Conservation (phyloP, 2,329 filamentous ascomycete genomes). For the Huntiella abstrusa region DNA sequence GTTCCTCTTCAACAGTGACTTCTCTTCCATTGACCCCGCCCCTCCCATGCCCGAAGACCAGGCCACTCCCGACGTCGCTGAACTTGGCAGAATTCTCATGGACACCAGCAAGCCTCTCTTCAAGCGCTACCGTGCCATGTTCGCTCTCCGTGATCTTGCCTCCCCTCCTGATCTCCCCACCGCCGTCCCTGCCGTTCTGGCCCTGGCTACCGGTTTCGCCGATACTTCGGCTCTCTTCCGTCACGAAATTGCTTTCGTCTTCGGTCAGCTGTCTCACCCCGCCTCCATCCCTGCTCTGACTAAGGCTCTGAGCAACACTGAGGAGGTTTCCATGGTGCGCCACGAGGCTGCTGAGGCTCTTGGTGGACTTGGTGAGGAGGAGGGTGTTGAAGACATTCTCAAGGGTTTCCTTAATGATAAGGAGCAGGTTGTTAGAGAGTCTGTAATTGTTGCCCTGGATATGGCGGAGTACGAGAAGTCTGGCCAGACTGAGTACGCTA, state of each 20-base stretch:
- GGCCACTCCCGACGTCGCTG: constrained; percentile 40
- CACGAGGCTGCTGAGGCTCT: constrained; percentile 95
- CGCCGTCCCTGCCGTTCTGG: constrained; percentile 68
- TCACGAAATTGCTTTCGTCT: constrained; percentile 96
- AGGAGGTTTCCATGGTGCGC: constrained; percentile 88
- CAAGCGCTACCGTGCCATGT: constrained; percentile 93
- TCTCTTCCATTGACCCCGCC: constrained; percentile 86
- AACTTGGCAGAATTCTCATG: constrained; percentile 59
- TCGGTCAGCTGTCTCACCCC: constrained; percentile 86
- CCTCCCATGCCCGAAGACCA: constrained; percentile 62
- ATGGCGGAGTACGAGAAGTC: constrained; percentile 96
- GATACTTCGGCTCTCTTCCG: constrained; percentile 87
- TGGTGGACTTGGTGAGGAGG: constrained; percentile 81
- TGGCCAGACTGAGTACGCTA: constrained; percentile 75
- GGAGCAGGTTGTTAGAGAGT: constrained; percentile 85
- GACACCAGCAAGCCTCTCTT: constrained; percentile 68
- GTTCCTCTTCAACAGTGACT: constrained; percentile 45
- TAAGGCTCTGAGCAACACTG: constrained; percentile 53
- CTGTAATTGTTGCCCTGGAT: constrained; percentile 83
- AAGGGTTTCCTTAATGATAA: constrained; percentile 73
- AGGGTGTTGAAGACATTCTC: constrained; percentile 74
- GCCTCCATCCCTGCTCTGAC: constrained; percentile 88
- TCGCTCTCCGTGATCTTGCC: constrained; percentile 82
- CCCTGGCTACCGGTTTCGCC: constrained; percentile 66
- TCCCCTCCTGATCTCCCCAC: constrained; percentile 84